These are phyloP conservation scores for Dactylellina cionopaga DNA, from an alignment of 2,329 filamentous ascomycete genomes.

Conservation along the genomic window DNA sequence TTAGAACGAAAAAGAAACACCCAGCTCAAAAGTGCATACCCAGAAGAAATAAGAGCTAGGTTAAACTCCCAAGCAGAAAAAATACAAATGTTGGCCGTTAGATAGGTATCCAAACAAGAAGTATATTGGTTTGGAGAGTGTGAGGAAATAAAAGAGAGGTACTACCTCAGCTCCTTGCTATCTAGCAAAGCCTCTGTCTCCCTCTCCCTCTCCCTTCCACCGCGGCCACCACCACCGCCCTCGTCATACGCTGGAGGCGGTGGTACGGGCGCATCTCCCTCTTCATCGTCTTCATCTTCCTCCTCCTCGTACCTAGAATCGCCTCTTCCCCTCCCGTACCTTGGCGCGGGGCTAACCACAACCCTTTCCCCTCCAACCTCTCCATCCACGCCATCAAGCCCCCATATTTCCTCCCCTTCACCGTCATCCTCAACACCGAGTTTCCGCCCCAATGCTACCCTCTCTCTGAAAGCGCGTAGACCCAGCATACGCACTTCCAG, in stretches of 20 bases:
- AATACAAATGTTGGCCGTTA: conserved; percentile 1
- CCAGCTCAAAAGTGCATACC: conserved; percentile 6
- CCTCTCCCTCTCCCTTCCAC: not conserved
- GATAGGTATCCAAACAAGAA: not conserved
- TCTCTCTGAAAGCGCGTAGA: conserved; percentile 34
- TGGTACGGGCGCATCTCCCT: conserved; percentile 8
- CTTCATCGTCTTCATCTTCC: conserved; percentile 4
- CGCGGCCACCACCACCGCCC: not conserved
- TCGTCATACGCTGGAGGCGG: conserved; percentile 50
- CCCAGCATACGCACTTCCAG: conserved; percentile 46
- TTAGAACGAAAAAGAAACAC: conserved; percentile 2
- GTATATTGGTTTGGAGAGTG: not conserved
- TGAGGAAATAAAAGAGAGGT: not conserved
- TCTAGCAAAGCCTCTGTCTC: conserved; percentile 26
- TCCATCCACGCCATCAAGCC: conserved; percentile 33
- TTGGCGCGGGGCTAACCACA: conserved; percentile 9
- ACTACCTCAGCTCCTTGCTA: conserved; percentile 44
- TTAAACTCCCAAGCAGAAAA: not conserved
- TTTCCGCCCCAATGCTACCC: conserved; percentile 31
- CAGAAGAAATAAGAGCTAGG: not conserved
- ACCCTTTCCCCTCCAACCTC: conserved; percentile 50
- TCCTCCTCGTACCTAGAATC: not conserved
- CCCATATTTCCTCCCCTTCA: conserved; percentile 45
- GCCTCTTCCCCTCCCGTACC: conserved; percentile 1
- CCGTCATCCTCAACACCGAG: conserved; percentile 40